A percentile compares a stretch with the other conserved stretches of the same genome.
Conservation (phyloP, 2,329 filamentous ascomycete genomes). For the Annulohypoxylon truncatum region DNA sequence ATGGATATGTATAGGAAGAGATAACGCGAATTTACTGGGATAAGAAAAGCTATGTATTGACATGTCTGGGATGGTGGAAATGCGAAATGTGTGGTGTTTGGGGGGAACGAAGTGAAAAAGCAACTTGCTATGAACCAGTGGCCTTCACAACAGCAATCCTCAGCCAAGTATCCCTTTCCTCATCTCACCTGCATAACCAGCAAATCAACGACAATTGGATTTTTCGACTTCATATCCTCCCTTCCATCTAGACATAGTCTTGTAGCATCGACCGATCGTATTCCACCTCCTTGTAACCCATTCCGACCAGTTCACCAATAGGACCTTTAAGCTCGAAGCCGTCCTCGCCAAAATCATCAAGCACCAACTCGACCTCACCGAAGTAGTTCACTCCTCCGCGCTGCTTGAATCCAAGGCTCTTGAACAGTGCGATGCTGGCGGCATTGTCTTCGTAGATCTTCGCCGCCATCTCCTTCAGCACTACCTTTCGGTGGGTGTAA, state of each 20-base stretch:
- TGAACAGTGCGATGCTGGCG: conserved; percentile 64
- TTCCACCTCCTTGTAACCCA: conserved; percentile 33
- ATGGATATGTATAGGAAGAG: not conserved
- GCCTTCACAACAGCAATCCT: not conserved
- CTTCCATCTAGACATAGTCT: not conserved
- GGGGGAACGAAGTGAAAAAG: not conserved
- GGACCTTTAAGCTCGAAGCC: not conserved
- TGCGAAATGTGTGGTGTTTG: not conserved
- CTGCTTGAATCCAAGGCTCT: conserved; percentile 63
- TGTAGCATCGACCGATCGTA: conserved; percentile 38
- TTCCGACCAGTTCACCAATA: not conserved
- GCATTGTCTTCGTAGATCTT: conserved; percentile 69
- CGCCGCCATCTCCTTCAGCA: conserved; percentile 64
- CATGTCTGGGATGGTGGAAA: not conserved
- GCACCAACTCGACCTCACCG: conserved; percentile 66
- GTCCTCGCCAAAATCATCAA: conserved; percentile 47
- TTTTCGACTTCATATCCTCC: not conserved
- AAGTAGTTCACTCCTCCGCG: conserved; percentile 68
- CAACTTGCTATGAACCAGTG: not conserved
- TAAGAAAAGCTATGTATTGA: not conserved
- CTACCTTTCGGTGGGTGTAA: conserved; percentile 7
- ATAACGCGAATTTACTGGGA: not conserved
- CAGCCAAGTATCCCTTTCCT: not conserved
- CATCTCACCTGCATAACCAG: not conserved
- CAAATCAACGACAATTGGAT: not conserved